These are phyloP conservation scores for Phalaenopsis hybrid DNA, from an alignment of 116 monocot species.

Conservation along the genomic window DNA sequence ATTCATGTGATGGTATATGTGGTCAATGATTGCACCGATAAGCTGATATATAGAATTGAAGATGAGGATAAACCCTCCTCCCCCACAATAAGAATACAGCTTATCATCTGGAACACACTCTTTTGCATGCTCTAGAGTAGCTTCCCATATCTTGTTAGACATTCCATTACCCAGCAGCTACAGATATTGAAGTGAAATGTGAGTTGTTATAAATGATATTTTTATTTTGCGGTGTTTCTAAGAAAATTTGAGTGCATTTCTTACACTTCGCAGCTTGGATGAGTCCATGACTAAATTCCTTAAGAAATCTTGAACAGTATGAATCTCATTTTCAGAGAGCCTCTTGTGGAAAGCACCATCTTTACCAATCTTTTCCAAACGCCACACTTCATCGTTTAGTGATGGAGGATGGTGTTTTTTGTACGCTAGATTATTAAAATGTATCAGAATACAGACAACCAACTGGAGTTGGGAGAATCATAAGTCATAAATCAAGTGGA, in stretches of 20 bases:
- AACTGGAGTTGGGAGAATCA: neutral
- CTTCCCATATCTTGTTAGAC: slow-evolving; percentile 58
- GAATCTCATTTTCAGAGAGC: slow-evolving; percentile 22
- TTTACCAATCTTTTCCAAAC: slow-evolving; percentile 62
- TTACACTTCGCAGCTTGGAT: slow-evolving; percentile 25
- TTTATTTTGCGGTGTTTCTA: neutral
- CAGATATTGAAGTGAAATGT: neutral
- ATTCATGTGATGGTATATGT: slow-evolving; percentile 14
- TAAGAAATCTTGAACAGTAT: slow-evolving; percentile 67
- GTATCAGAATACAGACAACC: neutral
- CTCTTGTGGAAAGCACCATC: slow-evolving; percentile 63
- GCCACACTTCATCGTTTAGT: slow-evolving; percentile 66
- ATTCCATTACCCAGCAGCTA: slow-evolving; percentile 35
- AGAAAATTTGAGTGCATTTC: slow-evolving; percentile 17
- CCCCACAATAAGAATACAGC: slow-evolving; percentile 25
- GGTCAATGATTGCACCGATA: slow-evolving; percentile 29
- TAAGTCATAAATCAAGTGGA: neutral
- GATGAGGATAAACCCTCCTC: slow-evolving; percentile 30
- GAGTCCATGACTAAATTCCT: slow-evolving; percentile 38
- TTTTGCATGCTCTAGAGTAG: slow-evolving; percentile 39
- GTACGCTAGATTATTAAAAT: slow-evolving; percentile 28
- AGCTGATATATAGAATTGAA: slow-evolving; percentile 41
- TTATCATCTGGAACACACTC: slow-evolving; percentile 32
- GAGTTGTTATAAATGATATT: neutral
- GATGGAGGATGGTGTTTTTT: slow-evolving; percentile 67